These are phyloP conservation scores for Pythium brassicae DNA, from an alignment of 352 stramenopile species.

Conservation along the genomic window DNA sequence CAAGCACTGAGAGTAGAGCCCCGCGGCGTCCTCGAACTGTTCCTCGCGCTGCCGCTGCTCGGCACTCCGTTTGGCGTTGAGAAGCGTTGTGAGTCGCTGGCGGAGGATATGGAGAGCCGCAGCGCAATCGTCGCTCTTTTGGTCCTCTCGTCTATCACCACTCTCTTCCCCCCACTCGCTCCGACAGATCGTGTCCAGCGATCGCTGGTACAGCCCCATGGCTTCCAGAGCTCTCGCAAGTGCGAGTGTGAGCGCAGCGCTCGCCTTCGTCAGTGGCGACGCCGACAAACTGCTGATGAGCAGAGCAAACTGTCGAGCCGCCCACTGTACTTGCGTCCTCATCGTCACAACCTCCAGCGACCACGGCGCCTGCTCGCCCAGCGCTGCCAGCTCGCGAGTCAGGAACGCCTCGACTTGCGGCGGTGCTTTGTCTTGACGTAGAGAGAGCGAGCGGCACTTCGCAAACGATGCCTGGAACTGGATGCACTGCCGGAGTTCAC, in stretches of 20 bases:
- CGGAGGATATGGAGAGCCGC: conserved; percentile 2
- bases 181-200: conserved; percentile 7
- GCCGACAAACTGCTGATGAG: conserved; percentile 15
- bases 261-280: conserved; percentile 13
- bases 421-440: conserved; percentile 18
- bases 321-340: conserved; percentile 15
- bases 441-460: conserved; percentile 10
- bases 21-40: conserved; percentile 13
- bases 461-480: conserved; percentile 18
- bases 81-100: conserved; percentile 11
- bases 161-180: neutral
- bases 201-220: conserved; percentile 16
- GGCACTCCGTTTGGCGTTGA: conserved; percentile 15
- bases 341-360: conserved; percentile 18
- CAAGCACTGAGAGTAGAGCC: conserved; percentile 21
- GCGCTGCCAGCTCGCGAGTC: conserved; percentile 14
- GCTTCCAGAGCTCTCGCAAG: conserved; percentile 21
- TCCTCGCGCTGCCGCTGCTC: conserved; percentile 15
- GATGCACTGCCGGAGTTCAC: conserved; percentile 18
- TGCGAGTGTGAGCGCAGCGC: conserved; percentile 19
- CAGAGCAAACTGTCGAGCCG: conserved; percentile 14
- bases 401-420: conserved; percentile 16
- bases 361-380: conserved; percentile 19
- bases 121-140: neutral
- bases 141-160: neutral